phyloP scores from a whole-genome alignment of 768 basidiomycete species.

The Candolleomyces eurysporus region DNA sequence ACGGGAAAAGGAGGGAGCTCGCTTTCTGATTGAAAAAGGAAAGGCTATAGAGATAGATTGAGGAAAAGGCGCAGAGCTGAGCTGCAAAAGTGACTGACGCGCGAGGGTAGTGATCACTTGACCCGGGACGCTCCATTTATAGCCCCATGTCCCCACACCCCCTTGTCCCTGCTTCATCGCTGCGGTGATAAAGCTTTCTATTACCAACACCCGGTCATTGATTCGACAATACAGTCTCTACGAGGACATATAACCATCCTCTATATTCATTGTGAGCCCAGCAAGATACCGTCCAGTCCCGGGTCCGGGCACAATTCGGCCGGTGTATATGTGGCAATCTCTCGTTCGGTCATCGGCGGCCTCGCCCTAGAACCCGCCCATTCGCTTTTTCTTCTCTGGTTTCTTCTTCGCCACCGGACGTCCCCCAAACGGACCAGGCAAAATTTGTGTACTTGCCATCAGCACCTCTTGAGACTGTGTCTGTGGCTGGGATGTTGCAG shows the following conservation, averaged over 20 bases:
- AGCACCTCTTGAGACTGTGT: conserved; percentile 35
- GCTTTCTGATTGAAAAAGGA: conserved; percentile 9
- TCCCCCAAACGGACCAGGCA: conserved; percentile 72
- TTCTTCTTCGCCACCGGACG: conserved; percentile 49
- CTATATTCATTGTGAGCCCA: too few species aligned
- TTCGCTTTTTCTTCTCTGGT: conserved; percentile 60
- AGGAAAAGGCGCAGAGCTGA: conserved; percentile 2
- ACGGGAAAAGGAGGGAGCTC: conserved; percentile 34
- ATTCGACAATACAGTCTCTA: too few species aligned
- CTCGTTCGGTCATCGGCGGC: too few species aligned
- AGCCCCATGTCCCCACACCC: not conserved
- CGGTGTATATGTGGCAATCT: too few species aligned
- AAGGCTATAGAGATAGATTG: conserved; percentile 9
- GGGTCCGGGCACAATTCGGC: too few species aligned
- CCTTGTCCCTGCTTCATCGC: not conserved
- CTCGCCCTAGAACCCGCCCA: conserved; percentile 64
- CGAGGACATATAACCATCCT: too few species aligned
- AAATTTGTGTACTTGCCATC: conserved; percentile 64
- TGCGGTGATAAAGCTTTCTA: too few species aligned
- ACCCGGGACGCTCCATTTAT: conserved; percentile 7
- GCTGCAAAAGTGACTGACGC: not conserved
- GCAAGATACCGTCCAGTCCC: too few species aligned
- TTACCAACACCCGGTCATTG: too few species aligned
- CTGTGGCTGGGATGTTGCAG: conserved; percentile 1
- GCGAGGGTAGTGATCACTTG: conserved; percentile 9